Conservation (phyloP, 306 rosid species). For the Dryas alaskensis region DNA sequence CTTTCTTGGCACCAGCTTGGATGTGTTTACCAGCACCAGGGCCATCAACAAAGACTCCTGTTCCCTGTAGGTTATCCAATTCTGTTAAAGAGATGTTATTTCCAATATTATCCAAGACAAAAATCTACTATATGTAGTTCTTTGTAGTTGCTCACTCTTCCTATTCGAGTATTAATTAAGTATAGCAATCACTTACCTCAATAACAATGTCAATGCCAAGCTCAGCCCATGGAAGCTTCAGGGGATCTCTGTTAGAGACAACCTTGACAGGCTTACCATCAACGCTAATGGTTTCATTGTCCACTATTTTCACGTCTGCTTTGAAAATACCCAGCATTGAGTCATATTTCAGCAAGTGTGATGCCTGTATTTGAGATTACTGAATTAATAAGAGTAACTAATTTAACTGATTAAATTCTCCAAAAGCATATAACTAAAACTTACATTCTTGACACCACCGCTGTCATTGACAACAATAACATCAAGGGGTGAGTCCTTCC, state of each 20-base stretch:
- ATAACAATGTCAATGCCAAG: slow-evolving; percentile 97
- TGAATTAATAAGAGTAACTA: slow-evolving; percentile 7
- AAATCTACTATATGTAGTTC: neutral
- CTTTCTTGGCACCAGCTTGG: slow-evolving; percentile 99
- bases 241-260: slow-evolving; percentile 88
- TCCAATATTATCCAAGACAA: neutral
- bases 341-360: slow-evolving; percentile 91
- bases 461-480: slow-evolving; percentile 95
- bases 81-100: neutral
- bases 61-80: slow-evolving; percentile 60
- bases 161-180: neutral
- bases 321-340: slow-evolving; percentile 93
- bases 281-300: slow-evolving; percentile 66
- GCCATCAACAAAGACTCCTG: slow-evolving; percentile 98
- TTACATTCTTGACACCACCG: slow-evolving; percentile 96
- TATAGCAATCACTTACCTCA: slow-evolving; percentile 48
- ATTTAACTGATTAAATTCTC: slow-evolving; percentile 1
- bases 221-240: slow-evolving; percentile 96
- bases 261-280: slow-evolving; percentile 95
- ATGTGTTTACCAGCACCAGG: slow-evolving; percentile 99
- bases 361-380: slow-evolving; percentile 39
- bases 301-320: slow-evolving; percentile 75
- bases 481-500: slow-evolving; percentile 88
- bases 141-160: neutral
- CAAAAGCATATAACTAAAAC: slow-evolving; percentile 17